Percentiles rank a stretch among this genome's conserved stretches.
phyloP scores from a whole-genome alignment of 1,284 basidiomycete genomes.

The Tylopilus orsonianus region DNA sequence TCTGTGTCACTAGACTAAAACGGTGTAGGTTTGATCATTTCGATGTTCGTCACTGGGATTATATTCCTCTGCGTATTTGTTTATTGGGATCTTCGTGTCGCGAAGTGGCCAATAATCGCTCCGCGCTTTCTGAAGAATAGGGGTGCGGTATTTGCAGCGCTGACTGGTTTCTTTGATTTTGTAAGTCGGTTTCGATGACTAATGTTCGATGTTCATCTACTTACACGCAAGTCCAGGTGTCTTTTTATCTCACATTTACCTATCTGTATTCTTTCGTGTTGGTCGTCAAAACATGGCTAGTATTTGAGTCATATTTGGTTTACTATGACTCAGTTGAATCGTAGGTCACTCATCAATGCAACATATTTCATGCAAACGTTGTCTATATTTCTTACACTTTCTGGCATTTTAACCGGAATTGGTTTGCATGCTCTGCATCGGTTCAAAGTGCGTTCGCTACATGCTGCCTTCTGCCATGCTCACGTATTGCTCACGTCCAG shows the following conservation, averaged over 20 bases:
- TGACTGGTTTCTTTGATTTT: constrained; percentile 74
- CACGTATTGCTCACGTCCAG: constrained; percentile 31
- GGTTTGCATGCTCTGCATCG: constrained; percentile 54
- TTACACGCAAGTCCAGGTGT: constrained; percentile 45
- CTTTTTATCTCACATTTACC: constrained; percentile 60
- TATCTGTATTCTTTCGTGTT: constrained; percentile 64
- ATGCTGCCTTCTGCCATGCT: neutral
- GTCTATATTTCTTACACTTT: constrained; percentile 63
- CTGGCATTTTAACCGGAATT: constrained; percentile 61
- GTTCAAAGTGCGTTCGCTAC: constrained; percentile 44
- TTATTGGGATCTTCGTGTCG: constrained; percentile 50
- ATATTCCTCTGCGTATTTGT: constrained; percentile 46
- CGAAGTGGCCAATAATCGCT: constrained; percentile 53
- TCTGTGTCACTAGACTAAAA: constrained; percentile 3
- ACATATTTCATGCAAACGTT: constrained; percentile 58
- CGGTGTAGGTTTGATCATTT: constrained; percentile 50
- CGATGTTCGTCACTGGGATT: constrained; percentile 53
- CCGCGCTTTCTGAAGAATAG: constrained; percentile 57
- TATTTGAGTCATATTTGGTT: neutral
- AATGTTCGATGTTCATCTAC: neutral
- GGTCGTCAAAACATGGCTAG: constrained; percentile 59
- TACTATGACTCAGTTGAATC: neutral
- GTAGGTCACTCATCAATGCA: constrained; percentile 48
- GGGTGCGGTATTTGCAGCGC: constrained; percentile 57
- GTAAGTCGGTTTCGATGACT: constrained; percentile 45